Percentiles rank a stretch among this genome's conserved stretches.
Conservation (phyloP, 139 green algal species). For the Volvox africanus region DNA sequence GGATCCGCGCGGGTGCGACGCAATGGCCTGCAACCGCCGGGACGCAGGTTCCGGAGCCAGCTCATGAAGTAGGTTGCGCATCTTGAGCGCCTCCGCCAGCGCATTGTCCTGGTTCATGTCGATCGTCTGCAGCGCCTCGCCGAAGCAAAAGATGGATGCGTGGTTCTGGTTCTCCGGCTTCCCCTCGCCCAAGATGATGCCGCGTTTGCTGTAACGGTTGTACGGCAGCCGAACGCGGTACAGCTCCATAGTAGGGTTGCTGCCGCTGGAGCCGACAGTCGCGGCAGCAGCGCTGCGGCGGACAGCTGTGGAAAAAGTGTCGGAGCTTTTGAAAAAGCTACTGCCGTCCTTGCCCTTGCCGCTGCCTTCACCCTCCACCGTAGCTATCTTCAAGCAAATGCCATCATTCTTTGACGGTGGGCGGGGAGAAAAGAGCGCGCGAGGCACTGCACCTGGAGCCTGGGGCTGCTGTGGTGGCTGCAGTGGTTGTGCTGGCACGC, state of each 20-base stretch:
- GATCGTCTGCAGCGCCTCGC: slow-evolving; percentile 82
- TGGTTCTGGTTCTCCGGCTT: slow-evolving; percentile 96
- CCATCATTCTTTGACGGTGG: too few species aligned
- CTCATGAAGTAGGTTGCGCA: slow-evolving; percentile 71
- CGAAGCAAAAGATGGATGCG: slow-evolving; percentile 80
- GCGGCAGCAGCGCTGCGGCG: neutral
- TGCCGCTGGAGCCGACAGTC: neutral
- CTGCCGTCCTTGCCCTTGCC: too few species aligned
- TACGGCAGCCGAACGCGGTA: slow-evolving; percentile 43
- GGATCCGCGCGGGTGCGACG: neutral
- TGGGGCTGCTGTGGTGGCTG: too few species aligned
- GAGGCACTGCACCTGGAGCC: too few species aligned
- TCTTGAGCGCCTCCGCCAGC: slow-evolving; percentile 88
- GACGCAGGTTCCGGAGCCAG: neutral
- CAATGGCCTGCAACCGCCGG: neutral
- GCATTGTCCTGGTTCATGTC: slow-evolving; percentile 94
- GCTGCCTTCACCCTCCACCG: too few species aligned
- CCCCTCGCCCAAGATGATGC: slow-evolving; percentile 82
- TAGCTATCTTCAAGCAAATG: too few species aligned
- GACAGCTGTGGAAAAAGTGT: too few species aligned
- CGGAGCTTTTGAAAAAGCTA: too few species aligned
- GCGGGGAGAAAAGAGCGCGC: too few species aligned
- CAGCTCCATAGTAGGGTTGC: slow-evolving; percentile 11
- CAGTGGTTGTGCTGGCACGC: too few species aligned
- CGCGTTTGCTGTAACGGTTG: slow-evolving; percentile 42